phyloP scores from a whole-genome alignment of 2,329 filamentous ascomycete genomes.

The Pseudogymnoascus sp. region DNA sequence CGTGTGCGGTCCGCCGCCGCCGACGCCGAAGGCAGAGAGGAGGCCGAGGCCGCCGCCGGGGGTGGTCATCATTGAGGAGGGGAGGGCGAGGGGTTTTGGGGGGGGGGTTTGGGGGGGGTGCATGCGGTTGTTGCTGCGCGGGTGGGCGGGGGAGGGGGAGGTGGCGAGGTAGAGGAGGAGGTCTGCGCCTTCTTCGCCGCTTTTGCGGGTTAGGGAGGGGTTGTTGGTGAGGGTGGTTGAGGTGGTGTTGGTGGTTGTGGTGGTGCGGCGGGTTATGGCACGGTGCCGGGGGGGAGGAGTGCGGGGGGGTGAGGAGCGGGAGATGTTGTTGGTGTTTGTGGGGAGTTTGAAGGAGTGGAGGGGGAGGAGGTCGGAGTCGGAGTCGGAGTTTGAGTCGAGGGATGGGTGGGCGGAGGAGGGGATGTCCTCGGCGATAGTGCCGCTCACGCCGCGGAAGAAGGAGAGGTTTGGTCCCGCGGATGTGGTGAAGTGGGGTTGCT shows the following conservation, averaged over 20 bases:
- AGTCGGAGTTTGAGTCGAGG: constrained; percentile 45
- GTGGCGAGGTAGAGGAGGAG: constrained; percentile 78
- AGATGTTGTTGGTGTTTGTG: constrained; percentile 38
- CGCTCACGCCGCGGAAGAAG: constrained; percentile 55
- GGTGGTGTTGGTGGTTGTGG: constrained; percentile 37
- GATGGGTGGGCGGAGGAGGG: constrained; percentile 35
- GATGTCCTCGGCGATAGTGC: constrained; percentile 56
- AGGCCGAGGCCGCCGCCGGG: constrained; percentile 60
- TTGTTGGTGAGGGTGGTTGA: constrained; percentile 14
- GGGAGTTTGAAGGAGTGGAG: constrained; percentile 60
- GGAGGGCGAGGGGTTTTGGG: constrained; percentile 60
- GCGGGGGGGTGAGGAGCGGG: constrained; percentile 73
- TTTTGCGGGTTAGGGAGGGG: constrained; percentile 41
- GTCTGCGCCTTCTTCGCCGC: constrained; percentile 73
- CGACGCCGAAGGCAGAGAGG: constrained; percentile 59
- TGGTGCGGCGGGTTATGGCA: constrained; percentile 39
- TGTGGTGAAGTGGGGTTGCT: constrained; percentile 67
- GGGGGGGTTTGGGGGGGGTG: constrained; percentile 71
- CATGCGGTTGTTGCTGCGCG: constrained; percentile 41
- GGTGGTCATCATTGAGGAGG: constrained; percentile 84
- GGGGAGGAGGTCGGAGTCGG: constrained; percentile 77
- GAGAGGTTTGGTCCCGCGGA: constrained; percentile 65
- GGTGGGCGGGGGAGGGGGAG: constrained; percentile 77
- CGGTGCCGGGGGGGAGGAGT: constrained; percentile 63
- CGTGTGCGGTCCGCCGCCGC: constrained; percentile 64